Evolutionary conservation across 768 basidiomycete species (phyloP), one percentile per base, ranked within the genome.

Genomic region (Filobasidium floriforme): DNA sequence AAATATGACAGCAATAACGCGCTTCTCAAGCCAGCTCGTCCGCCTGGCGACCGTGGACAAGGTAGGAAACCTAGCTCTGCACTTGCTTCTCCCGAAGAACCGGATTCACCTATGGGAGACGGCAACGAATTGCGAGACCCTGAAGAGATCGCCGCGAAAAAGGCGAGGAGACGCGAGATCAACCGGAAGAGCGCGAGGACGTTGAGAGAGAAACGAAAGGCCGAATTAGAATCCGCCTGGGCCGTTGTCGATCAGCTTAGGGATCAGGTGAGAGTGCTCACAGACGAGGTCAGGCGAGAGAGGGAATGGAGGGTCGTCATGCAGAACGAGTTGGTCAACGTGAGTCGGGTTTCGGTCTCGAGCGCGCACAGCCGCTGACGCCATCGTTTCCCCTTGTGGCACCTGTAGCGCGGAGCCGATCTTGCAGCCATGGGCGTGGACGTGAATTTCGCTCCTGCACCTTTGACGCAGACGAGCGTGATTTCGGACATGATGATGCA

Each of bases 171-270:
- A 32, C 22, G 54, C 24, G 54, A 57, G 54, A 57, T 57, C 26
- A 57, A 57, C 29, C 22, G 54, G n/a, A 57, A 57, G 29, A 26
- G 24, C 54, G 54, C 54, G 24, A 57, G 54, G 26, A 57, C 54
- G 54, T 57, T 57, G 54, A 57, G 54, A 15, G 54, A 57, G 54
- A 57, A 57, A 32, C 22, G 54, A 15, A 57, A 57, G n/a, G 54
- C 54, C 22, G 54, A 57, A 15, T 26, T 57, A n/a, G 54, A 57
- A 57, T 24, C 24, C 24, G 54, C 54, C 26, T 57, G 54, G 54
- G 26, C 22, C n/a, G 54, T 57, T 15, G 54, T 57, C 2, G 54
- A 57, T 24, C 24, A 57, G 14, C 54, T 57, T 32, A 22, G 29
- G 29, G 12, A 15, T 15, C 18, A 57, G 54, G 26, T 57, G 24